Conservation (phyloP, 1,284 basidiomycete genomes). For the Austroboletus sp. region DNA sequence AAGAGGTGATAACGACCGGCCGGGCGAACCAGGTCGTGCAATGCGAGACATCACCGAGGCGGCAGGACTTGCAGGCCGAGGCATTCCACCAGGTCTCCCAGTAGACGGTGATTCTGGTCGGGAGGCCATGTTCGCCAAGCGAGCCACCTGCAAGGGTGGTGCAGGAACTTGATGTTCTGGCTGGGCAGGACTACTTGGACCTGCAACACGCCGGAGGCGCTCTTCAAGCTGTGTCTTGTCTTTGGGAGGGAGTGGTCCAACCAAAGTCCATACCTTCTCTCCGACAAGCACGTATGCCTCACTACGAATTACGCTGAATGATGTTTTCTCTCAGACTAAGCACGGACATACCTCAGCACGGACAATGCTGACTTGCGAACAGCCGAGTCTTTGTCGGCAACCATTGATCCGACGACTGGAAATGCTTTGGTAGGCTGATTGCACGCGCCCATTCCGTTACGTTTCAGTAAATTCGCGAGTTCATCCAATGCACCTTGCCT, state of each 20-base stretch:
- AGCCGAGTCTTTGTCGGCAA: constrained; percentile 81
- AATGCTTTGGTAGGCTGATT: constrained; percentile 73
- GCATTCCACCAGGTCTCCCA: constrained; percentile 40
- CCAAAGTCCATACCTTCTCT: constrained; percentile 77
- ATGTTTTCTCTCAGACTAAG: constrained; percentile 1
- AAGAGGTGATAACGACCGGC: constrained; percentile 40
- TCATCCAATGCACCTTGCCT: constrained; percentile 83
- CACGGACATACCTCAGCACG: constrained; percentile 53
- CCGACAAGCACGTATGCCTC: constrained; percentile 81
- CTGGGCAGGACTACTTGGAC: constrained; percentile 50
- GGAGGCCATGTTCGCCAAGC: constrained; percentile 44
- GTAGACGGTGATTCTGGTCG: constrained; percentile 54
- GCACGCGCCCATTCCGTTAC: constrained; percentile 77
- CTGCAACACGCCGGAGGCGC: constrained; percentile 73
- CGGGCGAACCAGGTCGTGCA: constrained; percentile 59
- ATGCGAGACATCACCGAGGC: constrained; percentile 46
- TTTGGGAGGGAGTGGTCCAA: constrained; percentile 73
- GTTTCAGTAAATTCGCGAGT: constrained; percentile 68
- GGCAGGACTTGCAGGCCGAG: constrained; percentile 63
- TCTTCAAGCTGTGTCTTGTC: constrained; percentile 91
- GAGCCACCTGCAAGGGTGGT: constrained; percentile 42
- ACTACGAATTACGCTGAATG: constrained; percentile 34
- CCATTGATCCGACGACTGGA: constrained; percentile 71
- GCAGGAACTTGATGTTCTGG: constrained; percentile 35
- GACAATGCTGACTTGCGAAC: constrained; percentile 81